phyloP scores from a whole-genome alignment of 148 eudicot genomes.

The Fagopyrum homotropicum region DNA sequence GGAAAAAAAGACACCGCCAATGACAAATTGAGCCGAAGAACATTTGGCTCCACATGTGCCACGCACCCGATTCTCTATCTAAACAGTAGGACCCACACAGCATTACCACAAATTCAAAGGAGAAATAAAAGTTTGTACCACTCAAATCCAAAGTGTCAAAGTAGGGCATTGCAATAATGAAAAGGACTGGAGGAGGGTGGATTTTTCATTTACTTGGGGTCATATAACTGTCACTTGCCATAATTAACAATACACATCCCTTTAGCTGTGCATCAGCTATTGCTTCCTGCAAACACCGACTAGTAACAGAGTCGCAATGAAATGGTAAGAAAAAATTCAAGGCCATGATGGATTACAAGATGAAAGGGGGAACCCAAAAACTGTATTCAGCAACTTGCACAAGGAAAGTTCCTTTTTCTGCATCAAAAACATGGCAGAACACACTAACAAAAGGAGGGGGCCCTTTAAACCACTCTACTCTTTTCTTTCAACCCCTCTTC shows the following conservation, averaged over 20 bases:
- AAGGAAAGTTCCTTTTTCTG: conserved; percentile 4
- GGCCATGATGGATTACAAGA: not conserved
- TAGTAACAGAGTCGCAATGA: not conserved
- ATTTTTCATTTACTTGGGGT: conserved; percentile 3
- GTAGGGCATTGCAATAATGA: not conserved
- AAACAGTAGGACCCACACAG: not conserved
- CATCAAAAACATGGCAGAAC: not conserved
- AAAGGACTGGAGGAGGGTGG: not conserved
- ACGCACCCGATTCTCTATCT: conserved; percentile 4
- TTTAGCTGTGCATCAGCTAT: not conserved
- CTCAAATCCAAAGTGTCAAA: not conserved
- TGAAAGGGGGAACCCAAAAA: not conserved
- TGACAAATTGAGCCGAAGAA: not conserved
- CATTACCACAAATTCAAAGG: not conserved
- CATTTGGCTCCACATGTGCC: not conserved
- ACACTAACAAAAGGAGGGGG: not conserved
- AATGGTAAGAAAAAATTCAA: not conserved
- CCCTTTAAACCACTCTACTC: not conserved
- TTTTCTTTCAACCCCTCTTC: not conserved
- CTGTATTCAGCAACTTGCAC: conserved; percentile 11
- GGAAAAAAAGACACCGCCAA: not conserved
- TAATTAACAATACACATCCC: not conserved
- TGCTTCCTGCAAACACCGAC: not conserved
- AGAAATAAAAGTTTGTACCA: not conserved
- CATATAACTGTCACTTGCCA: not conserved